These are phyloP conservation scores for Paraconiothyrium sp. DNA, from an alignment of 2,329 filamentous ascomycete species.

Conservation along the genomic window DNA sequence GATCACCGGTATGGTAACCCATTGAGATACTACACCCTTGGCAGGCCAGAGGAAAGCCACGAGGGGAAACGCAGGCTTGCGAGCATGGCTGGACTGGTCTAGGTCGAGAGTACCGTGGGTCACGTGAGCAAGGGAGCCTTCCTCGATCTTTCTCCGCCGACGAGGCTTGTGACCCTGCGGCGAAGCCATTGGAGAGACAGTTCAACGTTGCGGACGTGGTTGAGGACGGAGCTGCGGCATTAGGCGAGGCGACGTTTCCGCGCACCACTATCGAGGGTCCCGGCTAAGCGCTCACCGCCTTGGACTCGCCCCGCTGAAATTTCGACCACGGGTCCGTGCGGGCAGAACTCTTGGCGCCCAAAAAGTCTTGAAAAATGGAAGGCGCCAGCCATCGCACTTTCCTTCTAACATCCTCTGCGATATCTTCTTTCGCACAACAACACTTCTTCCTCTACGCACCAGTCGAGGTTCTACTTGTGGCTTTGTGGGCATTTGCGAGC, in stretches of 20 bases:
- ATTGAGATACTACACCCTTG: constrained; percentile 84
- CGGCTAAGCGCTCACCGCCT: constrained; percentile 7
- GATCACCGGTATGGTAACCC: constrained; percentile 87
- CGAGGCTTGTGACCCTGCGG: constrained; percentile 53
- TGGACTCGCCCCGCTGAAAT: constrained; percentile 4
- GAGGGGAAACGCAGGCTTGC: constrained; percentile 82
- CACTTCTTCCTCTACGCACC: constrained; percentile 28
- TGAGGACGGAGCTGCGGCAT: background rate
- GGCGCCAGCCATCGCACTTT: constrained; percentile 16
- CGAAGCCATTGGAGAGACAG: constrained; percentile 39
- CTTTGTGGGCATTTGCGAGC: constrained; percentile 46
- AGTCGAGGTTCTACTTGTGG: constrained; percentile 39
- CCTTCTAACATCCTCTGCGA: constrained; percentile 26
- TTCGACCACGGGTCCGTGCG: no score
- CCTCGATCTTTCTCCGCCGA: constrained; percentile 54
- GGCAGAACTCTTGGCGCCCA: no score
- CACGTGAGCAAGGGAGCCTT: constrained; percentile 49
- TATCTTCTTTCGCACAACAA: constrained; percentile 28
- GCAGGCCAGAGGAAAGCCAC: constrained; percentile 96
- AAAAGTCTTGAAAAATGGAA: constrained; percentile 9
- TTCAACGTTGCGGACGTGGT: background rate
- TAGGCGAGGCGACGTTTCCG: constrained; percentile 17
- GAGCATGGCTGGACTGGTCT: constrained; percentile 55
- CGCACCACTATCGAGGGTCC: background rate
- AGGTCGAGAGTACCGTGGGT: constrained; percentile 56